Conservation (phyloP, 192 early-diverging fungal genomes). For the Mortierella alpina region DNA sequence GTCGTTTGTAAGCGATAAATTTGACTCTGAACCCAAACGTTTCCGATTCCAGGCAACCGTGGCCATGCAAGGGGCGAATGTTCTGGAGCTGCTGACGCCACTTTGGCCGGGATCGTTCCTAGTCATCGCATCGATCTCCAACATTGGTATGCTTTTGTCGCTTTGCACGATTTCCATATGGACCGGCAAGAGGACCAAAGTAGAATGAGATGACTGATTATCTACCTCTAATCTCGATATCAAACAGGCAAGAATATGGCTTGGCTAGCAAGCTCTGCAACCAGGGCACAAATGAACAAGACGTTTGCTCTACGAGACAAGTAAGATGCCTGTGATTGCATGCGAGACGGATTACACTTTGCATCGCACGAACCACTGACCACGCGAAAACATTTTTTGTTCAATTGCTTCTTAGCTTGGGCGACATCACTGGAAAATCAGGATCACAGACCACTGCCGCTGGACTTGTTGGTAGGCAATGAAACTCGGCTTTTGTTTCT, state of each 20-base stretch:
- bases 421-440: slow-evolving; percentile 86
- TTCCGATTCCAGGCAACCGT: slow-evolving; percentile 80
- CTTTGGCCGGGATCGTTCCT: slow-evolving; percentile 83
- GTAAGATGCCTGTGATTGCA: slow-evolving; percentile 28
- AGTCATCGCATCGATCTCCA: slow-evolving; percentile 78
- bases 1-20: slow-evolving; percentile 75
- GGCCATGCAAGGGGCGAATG: slow-evolving; percentile 77
- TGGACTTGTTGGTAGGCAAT: slow-evolving; percentile 75
- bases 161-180: background rate
- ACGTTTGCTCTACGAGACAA: slow-evolving; percentile 80
- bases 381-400: background rate
- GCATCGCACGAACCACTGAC: background rate
- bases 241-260: slow-evolving; percentile 77
- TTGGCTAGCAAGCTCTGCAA: slow-evolving; percentile 85
- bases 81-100: slow-evolving; percentile 84
- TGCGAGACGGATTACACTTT: background rate
- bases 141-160: slow-evolving; percentile 69
- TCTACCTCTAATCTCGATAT: background rate
- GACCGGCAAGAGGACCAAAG: background rate
- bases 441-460: slow-evolving; percentile 88
- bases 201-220: background rate
- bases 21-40: slow-evolving; percentile 87
- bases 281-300: slow-evolving; percentile 85
- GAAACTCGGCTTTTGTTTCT: background rate
- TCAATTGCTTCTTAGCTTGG: slow-evolving; percentile 59